Evolutionary conservation across 768 basidiomycete species (phyloP), one percentile per base, ranked within the genome.

Genomic region (Omphalotus guepiniiformis): DNA sequence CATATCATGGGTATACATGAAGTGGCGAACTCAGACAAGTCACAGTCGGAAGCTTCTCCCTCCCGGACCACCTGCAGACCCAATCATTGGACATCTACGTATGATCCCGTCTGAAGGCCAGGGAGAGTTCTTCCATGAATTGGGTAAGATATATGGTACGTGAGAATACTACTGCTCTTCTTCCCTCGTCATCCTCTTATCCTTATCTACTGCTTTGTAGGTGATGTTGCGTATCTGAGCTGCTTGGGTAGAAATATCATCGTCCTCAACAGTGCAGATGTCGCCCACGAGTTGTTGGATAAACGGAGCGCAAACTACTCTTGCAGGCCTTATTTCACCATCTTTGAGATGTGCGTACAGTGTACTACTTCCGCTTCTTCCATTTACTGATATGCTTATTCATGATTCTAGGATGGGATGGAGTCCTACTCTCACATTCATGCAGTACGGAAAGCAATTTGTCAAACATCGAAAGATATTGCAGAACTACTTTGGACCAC

Each of bases 231-330:
- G n/a, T n/a, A n/a, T n/a, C n/a, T n/a, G n/a, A n/a, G n/a, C n/a
- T n/a, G n/a, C 18, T 50, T 56, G 4, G 61, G 61, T 8, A 43
- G 39, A 27, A 39, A 54, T 1, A 53, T 61, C 18, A 51, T 66
- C 22, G 40, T 66, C 7, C 22, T 75, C 43, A 70, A 72, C 48
- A 64, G 63, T 9, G 47, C 58, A 1, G 52, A 71, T 36, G 61
- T 66, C 8, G 69, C 67, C 1, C 52, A 51, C 12, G 75, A 76
- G 8, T 63, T 76, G 15, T 60, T 74, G 15, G 73, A 75, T 28
- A 71, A 64, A 38, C 56, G 70, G 27, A 64, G 66, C 16, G 37
- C 54, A 13, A 70, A 67, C 19, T 76, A 74, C 48, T 61, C 58
- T 21, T 62, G 63, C 39, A 57, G 66, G 16, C 62, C 65, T 15